A percentile compares a stretch with the other conserved stretches of the same genome.
Conservation (phyloP, 352 stramenopile species). For the Globisporangium acanthophoron region DNA sequence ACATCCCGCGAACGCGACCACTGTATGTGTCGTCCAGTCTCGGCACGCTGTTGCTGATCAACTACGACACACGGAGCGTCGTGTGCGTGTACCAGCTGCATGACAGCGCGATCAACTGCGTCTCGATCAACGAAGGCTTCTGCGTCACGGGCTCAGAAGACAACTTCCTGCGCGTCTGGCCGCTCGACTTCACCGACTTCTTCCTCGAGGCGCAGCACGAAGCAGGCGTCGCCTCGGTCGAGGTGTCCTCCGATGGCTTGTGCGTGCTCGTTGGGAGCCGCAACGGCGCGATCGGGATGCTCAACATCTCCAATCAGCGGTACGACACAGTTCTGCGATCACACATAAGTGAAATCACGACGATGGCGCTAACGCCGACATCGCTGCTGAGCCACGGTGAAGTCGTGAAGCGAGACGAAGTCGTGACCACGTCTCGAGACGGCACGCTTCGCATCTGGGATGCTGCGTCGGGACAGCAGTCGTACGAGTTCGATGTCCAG, state of each 20-base stretch:
- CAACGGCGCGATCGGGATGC: constrained; percentile 76
- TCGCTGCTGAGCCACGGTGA: not conserved
- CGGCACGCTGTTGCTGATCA: constrained; percentile 73
- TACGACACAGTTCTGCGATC: constrained; percentile 81
- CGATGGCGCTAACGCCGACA: constrained; percentile 22
- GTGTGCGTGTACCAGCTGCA: constrained; percentile 90
- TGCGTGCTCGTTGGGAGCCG: constrained; percentile 65
- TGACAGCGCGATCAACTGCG: constrained; percentile 72
- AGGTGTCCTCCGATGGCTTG: constrained; percentile 78
- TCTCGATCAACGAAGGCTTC: constrained; percentile 87
- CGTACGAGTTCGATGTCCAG: constrained; percentile 82
- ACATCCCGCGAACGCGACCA: constrained; percentile 44
- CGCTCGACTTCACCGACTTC: constrained; percentile 89
- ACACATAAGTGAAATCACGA: constrained; percentile 51
- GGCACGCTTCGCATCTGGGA: constrained; percentile 86
- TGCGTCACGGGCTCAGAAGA: constrained; percentile 87
- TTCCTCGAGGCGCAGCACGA: constrained; percentile 89
- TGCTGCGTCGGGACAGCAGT: constrained; percentile 43
- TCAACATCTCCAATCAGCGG: constrained; percentile 77
- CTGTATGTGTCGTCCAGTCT: constrained; percentile 76
- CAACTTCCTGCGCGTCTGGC: constrained; percentile 87
- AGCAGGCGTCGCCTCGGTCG: constrained; percentile 45
- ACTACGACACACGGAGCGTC: constrained; percentile 80
- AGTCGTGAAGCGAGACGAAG: constrained; percentile 17
- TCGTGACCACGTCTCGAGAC: constrained; percentile 70